Base-by-base conservation (phyloP, 345 rosid species). In the Eutrema yunnanense region DNA sequence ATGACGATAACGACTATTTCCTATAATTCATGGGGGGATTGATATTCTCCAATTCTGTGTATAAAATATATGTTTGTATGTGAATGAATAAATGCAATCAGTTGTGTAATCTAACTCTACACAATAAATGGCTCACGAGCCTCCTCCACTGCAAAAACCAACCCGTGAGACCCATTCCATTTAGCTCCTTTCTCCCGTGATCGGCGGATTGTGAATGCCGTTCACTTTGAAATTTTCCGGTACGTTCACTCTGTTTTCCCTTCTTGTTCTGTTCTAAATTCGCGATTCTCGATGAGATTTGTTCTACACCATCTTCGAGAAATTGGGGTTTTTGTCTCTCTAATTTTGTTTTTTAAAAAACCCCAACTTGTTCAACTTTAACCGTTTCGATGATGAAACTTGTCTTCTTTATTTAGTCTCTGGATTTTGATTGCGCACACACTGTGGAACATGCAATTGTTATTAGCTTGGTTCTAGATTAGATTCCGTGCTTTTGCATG, bases 151-250 rank as follows among this genome's bases (percentile, higher is more conserved):
- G 26, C 47, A 41, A 41, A 12, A 48, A 27, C 47, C 44, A 44
- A 55, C 33, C 26, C 32, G 5, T 48, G 6, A 14, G 16, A 16
- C 16, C 16, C 16, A 16, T 16, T 16, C 16, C 16, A 16, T 16
- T 42, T 4, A 32, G 8, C 72, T 8, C 5, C 52, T 12, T 5
- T 59, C 76, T 64, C 48, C 48, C 8, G 57, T 65, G 68, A 58
- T 36, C 73, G 72, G 73, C 72, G 7, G 9, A 11, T 50, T 55
- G 44, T 76, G 79, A 70, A 69, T 62, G 79, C 79, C 61, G 75
- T 63, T 69, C 79, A 63, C 71, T 58, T 47, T 55, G 60, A 38
- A 19, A 11, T 54, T 44, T 16, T 69, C 65, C 53, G 71, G 79
- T 75, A 63, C 71, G 71, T 69, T 36, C 44, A 14, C 70, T 69